phyloP scores from a whole-genome alignment of 2,329 filamentous ascomycete species.

The Hymenoscyphus albidus region DNA sequence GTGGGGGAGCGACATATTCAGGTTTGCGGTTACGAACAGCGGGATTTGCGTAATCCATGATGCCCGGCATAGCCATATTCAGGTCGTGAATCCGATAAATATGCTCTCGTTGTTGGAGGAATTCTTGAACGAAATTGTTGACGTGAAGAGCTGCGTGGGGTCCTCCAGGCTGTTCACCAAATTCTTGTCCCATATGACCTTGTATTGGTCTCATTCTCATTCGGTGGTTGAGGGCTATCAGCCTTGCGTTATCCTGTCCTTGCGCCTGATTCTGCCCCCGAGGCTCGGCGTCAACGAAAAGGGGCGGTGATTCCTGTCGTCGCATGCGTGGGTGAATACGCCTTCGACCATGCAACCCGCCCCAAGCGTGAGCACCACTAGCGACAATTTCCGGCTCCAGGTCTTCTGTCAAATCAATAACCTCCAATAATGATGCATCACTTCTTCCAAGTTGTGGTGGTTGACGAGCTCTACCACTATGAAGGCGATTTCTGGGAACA shows the following conservation, averaged over 20 bases:
- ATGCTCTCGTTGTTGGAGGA: not conserved
- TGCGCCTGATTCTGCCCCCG: not conserved
- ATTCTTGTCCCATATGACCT: not conserved
- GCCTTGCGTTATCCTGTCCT: not conserved
- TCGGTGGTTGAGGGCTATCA: not conserved
- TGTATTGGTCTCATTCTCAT: not conserved
- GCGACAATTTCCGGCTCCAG: conserved; percentile 37
- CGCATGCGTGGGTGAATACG: not conserved
- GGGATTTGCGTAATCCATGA: conserved; percentile 29
- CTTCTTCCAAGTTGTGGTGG: conserved; percentile 31
- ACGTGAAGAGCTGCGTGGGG: not conserved
- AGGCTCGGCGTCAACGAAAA: conserved; percentile 13
- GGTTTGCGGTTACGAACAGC: conserved; percentile 29
- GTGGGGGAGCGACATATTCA: conserved; percentile 37
- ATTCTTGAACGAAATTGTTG: conserved; percentile 3
- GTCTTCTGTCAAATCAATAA: conserved; percentile 54
- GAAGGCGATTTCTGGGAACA: not conserved
- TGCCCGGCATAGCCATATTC: conserved; percentile 22
- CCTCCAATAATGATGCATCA: conserved; percentile 26
- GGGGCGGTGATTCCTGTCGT: conserved; percentile 11
- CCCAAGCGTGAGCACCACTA: conserved; percentile 16
- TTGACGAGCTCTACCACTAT: conserved; percentile 17
- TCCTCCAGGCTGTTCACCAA: conserved; percentile 6
- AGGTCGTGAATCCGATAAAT: not conserved
- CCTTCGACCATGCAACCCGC: not conserved